Conservation (phyloP, 352 stramenopile species). For the Phytophthora kernoviae region DNA sequence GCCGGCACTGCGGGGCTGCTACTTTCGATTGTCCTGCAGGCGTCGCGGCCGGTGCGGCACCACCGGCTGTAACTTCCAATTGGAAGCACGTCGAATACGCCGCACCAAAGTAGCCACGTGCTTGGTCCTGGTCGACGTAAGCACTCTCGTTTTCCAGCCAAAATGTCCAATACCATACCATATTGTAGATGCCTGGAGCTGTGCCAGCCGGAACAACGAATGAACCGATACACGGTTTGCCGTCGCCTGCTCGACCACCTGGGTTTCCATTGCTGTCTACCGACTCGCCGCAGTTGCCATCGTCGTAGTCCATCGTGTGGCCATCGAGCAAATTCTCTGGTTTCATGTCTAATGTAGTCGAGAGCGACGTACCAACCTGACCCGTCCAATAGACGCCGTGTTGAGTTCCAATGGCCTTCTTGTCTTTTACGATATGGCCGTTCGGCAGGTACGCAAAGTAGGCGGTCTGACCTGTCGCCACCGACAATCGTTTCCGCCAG, state of each 20-base stretch:
- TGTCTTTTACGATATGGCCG: constrained; percentile 73
- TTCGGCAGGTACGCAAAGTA: constrained; percentile 69
- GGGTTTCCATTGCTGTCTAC: constrained; percentile 47
- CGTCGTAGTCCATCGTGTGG: constrained; percentile 54
- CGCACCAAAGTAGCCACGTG: constrained; percentile 66
- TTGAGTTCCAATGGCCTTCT: constrained; percentile 61
- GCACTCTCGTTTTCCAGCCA: constrained; percentile 49
- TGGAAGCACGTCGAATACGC: constrained; percentile 76
- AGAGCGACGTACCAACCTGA: constrained; percentile 34
- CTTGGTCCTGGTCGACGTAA: constrained; percentile 57
- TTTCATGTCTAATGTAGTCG: constrained; percentile 56
- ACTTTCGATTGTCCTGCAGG: neutral
- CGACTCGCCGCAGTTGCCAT: constrained; percentile 66
- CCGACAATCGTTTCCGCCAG: constrained; percentile 58
- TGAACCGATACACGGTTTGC: constrained; percentile 60
- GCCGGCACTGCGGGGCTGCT: neutral
- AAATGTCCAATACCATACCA: constrained; percentile 81
- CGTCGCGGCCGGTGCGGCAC: neutral
- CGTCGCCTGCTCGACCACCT: constrained; percentile 56
- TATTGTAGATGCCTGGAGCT: constrained; percentile 55
- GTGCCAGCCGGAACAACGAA: constrained; percentile 56
- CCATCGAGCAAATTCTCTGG: constrained; percentile 52
- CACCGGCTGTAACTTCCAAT: constrained; percentile 45
- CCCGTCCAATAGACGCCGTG: constrained; percentile 74
- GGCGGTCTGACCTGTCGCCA: constrained; percentile 38